Evolutionary conservation across 192 early-diverging fungal genomes (phyloP), one percentile per base, ranked within the genome.

Genomic region (Backusella tuberculispora): DNA sequence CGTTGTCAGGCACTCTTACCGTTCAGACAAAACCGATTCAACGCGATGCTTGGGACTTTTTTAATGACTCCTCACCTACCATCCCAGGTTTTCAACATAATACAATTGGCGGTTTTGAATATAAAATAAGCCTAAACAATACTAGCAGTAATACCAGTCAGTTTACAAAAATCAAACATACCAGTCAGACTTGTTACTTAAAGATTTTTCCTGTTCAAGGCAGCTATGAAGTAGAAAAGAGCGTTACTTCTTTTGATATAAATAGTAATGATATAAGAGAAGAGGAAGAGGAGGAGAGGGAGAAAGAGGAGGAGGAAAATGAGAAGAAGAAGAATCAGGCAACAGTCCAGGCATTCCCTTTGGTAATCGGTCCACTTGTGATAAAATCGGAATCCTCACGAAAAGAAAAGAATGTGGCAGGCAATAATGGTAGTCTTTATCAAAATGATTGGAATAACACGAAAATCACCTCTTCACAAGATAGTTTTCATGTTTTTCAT

Each of bases 401-500:
- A 7, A 19, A 46, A 42, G 15, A 24, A 47, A 37, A 38, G 1
- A 42, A 21, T 26, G 24, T 5, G 10, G 44, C 3, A 19, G 19
- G 29, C 29, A 34, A 34, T 34, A 34, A 34, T 34, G 29, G 29
- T 34, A 34, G n/a, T 4, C 1, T 29, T 19, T 53, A 44, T 44
- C 66, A 43, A 26, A 34, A 24, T 5, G 19, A 60, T 69, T 75
- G 73, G 73, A 24, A 15, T 26, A 64, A 15, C 56, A 41, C 34
- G 15, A 19, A 34, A 34, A 34, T 34, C 29, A 34, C 24, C 13
- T 47, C 24, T 13, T 65, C 45, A 15, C 71, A 69, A 9, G 47
- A 60, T n/a, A 76, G 56, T 2, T 76, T 60, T 45, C 75, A 66
- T 13, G 69, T 50, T 5, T 76, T 63, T 43, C 29, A 42, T 12